A percentile compares a stretch with the other conserved stretches of the same genome.
Conservation (phyloP, 306 rosid genomes). For the Acmispon strigosus region DNA sequence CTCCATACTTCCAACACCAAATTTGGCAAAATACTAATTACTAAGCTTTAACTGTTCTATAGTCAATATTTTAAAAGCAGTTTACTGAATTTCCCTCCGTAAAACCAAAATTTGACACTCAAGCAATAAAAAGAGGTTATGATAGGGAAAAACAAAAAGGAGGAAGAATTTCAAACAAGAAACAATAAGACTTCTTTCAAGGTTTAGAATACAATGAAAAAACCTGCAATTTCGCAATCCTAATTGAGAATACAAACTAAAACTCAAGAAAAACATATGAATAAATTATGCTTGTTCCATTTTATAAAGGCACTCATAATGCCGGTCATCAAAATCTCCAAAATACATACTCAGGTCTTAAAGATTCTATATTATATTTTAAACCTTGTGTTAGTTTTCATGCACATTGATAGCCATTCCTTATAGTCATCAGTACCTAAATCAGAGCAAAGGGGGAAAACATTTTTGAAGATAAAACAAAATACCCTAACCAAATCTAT, state of each 20-base stretch:
- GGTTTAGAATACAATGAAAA: background rate
- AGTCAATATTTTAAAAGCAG: background rate
- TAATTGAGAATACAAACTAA: background rate
- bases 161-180: background rate
- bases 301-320: background rate
- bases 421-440: background rate
- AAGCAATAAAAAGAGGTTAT: background rate
- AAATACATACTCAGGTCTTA: background rate
- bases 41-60: background rate
- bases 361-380: background rate
- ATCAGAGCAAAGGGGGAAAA: background rate
- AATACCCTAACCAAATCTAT: background rate
- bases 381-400: background rate
- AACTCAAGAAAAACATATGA: background rate
- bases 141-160: background rate
- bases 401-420: background rate
- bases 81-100: background rate
- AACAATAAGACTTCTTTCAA: background rate
- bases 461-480: background rate
- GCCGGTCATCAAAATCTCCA: background rate
- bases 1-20: no score
- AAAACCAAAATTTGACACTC: background rate
- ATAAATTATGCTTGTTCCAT: background rate
- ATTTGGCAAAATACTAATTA: no score
- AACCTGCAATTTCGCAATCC: background rate